Percentiles rank a stretch among this genome's conserved stretches.
Conservation (phyloP, 2,329 filamentous ascomycete species). For the Mollisia scopiformis region DNA sequence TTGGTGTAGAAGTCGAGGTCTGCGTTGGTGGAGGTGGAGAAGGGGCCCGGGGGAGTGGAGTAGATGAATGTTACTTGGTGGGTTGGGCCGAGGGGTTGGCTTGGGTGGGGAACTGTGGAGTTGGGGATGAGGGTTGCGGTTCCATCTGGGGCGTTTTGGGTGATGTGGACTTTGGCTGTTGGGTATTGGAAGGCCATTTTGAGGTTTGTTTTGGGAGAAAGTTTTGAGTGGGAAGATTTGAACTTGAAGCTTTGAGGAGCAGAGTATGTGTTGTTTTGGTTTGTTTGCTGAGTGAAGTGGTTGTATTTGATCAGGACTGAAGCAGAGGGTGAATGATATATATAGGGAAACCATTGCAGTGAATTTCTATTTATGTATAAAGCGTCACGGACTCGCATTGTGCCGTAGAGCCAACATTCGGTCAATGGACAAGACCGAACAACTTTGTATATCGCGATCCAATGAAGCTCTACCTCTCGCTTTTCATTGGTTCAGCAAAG, state of each 20-base stretch:
- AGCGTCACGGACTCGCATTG: no score
- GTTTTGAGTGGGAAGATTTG: not conserved
- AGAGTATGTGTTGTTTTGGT: not conserved
- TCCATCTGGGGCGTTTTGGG: not conserved
- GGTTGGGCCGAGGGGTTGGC: not conserved
- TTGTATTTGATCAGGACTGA: no score
- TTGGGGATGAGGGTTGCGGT: not conserved
- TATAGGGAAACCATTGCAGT: no score
- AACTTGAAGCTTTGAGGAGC: not conserved
- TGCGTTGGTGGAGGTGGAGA: conserved; percentile 6
- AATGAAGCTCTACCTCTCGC: not conserved
- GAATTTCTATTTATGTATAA: no score
- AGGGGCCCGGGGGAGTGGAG: conserved; percentile 15
- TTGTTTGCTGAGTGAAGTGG: no score
- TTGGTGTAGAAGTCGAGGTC: conserved; percentile 14
- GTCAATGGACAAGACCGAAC: no score
- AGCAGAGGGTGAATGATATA: no score
- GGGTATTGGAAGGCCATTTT: not conserved
- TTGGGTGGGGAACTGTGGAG: not conserved
- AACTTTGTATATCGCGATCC: no score
- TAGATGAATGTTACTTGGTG: conserved; percentile 16
- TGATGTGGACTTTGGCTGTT: not conserved
- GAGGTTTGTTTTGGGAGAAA: not conserved
- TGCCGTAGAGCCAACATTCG: no score
- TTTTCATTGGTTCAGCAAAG: not conserved